Percentiles rank a stretch among this genome's conserved stretches.
These are phyloP conservation scores for Stemphylium vesicarium DNA, from an alignment of 2,329 filamentous ascomycete species.

Conservation along the genomic window DNA sequence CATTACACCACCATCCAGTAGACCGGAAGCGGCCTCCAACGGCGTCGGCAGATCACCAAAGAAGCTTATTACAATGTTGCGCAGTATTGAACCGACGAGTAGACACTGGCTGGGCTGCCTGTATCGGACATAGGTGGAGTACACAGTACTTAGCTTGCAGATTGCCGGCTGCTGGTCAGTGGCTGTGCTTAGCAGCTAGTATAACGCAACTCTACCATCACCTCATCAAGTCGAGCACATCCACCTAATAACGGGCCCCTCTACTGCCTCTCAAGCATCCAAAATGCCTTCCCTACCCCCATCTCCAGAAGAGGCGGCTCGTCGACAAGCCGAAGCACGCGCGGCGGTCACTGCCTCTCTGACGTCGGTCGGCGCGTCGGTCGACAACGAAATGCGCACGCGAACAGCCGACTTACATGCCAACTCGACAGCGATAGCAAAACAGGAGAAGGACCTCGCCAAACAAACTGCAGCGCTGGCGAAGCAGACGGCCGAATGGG, in stretches of 20 bases:
- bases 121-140: neutral
- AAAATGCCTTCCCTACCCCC: conserved; percentile 35
- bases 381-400: conserved; percentile 71
- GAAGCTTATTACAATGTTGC: conserved; percentile 11
- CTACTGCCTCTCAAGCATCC: neutral
- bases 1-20: conserved; percentile 33
- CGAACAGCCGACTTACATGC: conserved; percentile 73
- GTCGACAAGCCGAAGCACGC: conserved; percentile 56
- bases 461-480: conserved; percentile 66
- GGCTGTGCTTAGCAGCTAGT: neutral
- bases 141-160: neutral
- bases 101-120: neutral
- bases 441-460: conserved; percentile 70
- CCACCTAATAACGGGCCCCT: neutral
- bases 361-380: conserved; percentile 66
- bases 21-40: conserved; percentile 14
- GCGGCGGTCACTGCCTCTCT: conserved; percentile 59
- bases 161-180: neutral
- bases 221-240: neutral
- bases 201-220: neutral
- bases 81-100: neutral
- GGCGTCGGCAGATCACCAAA: neutral
- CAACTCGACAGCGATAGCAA: conserved; percentile 69
- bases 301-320: conserved; percentile 36
- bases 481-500: conserved; percentile 70